Evolutionary conservation across 345 rosid genomes (phyloP).

Genomic region (Citrus hindsii): DNA sequence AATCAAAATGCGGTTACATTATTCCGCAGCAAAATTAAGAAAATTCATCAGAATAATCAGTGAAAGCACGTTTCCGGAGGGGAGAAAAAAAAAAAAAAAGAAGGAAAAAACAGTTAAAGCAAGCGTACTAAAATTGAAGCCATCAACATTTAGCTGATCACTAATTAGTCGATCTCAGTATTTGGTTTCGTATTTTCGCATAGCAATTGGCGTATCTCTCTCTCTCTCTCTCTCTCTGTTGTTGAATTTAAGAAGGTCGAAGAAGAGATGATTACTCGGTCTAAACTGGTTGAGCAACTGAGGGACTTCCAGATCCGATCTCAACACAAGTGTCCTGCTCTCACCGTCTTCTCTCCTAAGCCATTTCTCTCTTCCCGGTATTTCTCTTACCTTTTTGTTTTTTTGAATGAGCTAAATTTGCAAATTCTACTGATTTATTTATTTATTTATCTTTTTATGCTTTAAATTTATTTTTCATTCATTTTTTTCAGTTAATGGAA

Average conservation of each 20-base stretch:
- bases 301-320: conserved; percentile 54
- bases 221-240: no score
- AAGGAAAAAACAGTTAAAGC: not conserved
- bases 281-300: conserved; percentile 58
- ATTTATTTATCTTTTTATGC: not conserved
- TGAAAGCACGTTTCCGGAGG: no score
- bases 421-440: not conserved
- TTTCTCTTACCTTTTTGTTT: not conserved
- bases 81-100: fast-evolving
- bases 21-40: not conserved
- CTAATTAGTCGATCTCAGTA: not conserved
- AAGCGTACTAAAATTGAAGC: not conserved
- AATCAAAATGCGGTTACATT: not conserved
- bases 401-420: not conserved
- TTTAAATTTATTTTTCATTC: not conserved
- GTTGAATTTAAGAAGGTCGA: not conserved
- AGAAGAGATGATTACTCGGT: conserved; percentile 48
- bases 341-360: conserved; percentile 50
- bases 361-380: conserved; percentile 18
- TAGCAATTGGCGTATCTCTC: not conserved
- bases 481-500: not conserved
- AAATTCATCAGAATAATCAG: not conserved
- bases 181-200: not conserved
- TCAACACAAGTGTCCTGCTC: conserved; percentile 39
- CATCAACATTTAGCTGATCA: not conserved